Evolutionary conservation across 2,329 filamentous ascomycete species (phyloP).

Genomic region (Penicillium griseofulvum): DNA sequence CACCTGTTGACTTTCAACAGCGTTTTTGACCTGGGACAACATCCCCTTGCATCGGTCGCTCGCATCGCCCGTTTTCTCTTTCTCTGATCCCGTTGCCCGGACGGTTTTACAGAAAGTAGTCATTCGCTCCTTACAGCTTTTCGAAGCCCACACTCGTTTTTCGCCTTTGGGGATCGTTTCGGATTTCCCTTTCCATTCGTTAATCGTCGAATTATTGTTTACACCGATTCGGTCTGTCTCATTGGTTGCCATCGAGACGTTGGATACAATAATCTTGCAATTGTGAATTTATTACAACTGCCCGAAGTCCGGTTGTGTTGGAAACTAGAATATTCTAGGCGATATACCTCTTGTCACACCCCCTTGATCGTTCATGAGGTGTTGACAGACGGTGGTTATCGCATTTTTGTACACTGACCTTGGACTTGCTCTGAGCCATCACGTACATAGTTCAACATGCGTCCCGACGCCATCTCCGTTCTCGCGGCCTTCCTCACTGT

Average conservation of each 20-base stretch:
- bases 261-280: slow-evolving; percentile 2
- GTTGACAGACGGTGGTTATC: slow-evolving; percentile 18
- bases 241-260: slow-evolving; percentile 23
- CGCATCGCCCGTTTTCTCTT: slow-evolving; percentile 6
- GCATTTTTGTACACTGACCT: slow-evolving; percentile 18
- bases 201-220: slow-evolving; percentile 10
- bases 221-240: slow-evolving; percentile 15
- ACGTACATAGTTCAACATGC: slow-evolving; percentile 28
- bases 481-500: slow-evolving; percentile 35
- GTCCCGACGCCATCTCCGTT: slow-evolving; percentile 28
- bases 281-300: not conserved
- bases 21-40: slow-evolving; percentile 25
- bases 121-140: slow-evolving; percentile 23
- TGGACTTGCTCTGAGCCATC: slow-evolving; percentile 4
- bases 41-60: slow-evolving; percentile 24
- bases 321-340: not conserved
- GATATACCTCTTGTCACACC: not conserved
- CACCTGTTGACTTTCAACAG: slow-evolving; percentile 12
- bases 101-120: slow-evolving; percentile 16
- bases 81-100: slow-evolving; percentile 19
- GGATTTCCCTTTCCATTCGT: slow-evolving; percentile 24
- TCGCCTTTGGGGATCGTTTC: slow-evolving; percentile 17
- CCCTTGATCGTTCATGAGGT: slow-evolving; percentile 10
- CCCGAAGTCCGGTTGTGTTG: not conserved
- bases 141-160: slow-evolving; percentile 21